phyloP scores from a whole-genome alignment of 176 grass and related monocot species.

The barley (Hordeum vulgare) region DNA sequence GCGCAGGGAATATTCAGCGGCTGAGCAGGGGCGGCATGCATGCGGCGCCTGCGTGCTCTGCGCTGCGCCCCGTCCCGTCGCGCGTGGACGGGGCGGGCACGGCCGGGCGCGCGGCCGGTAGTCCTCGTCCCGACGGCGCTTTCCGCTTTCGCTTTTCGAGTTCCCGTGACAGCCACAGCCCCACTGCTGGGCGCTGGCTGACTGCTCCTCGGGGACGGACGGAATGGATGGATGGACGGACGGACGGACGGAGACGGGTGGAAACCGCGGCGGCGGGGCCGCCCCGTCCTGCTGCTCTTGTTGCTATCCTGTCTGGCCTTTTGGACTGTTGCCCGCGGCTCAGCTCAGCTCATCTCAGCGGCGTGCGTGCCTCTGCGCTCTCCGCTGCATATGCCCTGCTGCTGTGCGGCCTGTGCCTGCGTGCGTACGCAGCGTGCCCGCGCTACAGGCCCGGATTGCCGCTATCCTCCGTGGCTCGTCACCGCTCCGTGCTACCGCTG shows the following conservation, averaged over 20 bases:
- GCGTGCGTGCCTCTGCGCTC: neutral
- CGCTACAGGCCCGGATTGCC: neutral
- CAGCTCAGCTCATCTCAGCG: neutral
- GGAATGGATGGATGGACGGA: neutral
- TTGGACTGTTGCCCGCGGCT: neutral
- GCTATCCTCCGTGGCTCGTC: too few relatives aligned
- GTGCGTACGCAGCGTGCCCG: neutral
- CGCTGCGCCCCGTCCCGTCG: neutral
- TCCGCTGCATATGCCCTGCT: neutral
- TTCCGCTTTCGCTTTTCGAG: slow-evolving; percentile 42
- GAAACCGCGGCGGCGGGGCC: neutral
- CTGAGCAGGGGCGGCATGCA: slow-evolving; percentile 15
- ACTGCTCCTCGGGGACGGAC: neutral
- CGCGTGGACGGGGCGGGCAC: neutral
- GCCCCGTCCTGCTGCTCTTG: neutral
- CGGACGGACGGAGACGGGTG: neutral
- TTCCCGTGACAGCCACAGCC: slow-evolving; percentile 39
- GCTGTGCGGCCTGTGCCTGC: neutral
- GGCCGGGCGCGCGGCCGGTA: neutral
- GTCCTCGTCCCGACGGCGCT: neutral
- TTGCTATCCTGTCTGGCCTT: slow-evolving; percentile 6
- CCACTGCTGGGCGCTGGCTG: neutral
- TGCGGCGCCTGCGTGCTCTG: slow-evolving; percentile 20
- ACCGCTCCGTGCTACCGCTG: too few relatives aligned
- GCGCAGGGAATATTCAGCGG: slow-evolving; percentile 60